These are phyloP conservation scores for Amylocarpus encephaloides DNA, from an alignment of 2,329 filamentous ascomycete genomes.

Conservation along the genomic window DNA sequence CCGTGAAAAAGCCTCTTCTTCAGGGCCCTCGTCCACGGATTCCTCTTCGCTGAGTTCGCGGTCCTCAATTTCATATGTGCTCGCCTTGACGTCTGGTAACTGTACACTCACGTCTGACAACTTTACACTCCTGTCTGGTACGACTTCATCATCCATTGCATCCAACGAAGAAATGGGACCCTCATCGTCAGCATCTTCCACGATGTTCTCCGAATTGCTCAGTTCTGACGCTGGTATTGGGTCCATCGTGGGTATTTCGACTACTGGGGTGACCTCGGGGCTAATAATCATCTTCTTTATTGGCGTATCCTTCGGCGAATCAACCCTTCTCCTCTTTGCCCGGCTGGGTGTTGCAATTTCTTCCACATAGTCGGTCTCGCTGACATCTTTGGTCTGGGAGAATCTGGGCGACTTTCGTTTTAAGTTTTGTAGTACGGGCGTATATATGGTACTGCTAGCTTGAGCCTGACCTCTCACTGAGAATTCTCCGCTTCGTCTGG, in stretches of 20 bases:
- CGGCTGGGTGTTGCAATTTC: not conserved
- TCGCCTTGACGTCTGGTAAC: no score
- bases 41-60: no score
- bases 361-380: not conserved
- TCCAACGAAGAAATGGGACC: not conserved
- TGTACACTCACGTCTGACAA: no score
- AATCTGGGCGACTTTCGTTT: not conserved
- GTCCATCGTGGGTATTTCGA: not conserved
- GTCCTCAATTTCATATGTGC: no score
- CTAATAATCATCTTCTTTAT: not conserved
- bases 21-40: not conserved
- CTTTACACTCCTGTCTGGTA: no score
- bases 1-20: not conserved
- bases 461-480: not conserved
- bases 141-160: not conserved
- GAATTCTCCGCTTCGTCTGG: not conserved
- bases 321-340: not conserved
- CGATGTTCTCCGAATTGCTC: not conserved
- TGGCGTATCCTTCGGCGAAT: not conserved
- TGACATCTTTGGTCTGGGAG: not conserved
- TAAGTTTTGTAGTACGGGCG: not conserved
- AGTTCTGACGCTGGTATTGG: not conserved
- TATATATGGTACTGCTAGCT: not conserved
- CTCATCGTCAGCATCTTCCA: not conserved
- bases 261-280: not conserved